Evolutionary conservation across 2,329 filamentous ascomycete species (phyloP).

Genomic region (Drechmeria coniospora): DNA sequence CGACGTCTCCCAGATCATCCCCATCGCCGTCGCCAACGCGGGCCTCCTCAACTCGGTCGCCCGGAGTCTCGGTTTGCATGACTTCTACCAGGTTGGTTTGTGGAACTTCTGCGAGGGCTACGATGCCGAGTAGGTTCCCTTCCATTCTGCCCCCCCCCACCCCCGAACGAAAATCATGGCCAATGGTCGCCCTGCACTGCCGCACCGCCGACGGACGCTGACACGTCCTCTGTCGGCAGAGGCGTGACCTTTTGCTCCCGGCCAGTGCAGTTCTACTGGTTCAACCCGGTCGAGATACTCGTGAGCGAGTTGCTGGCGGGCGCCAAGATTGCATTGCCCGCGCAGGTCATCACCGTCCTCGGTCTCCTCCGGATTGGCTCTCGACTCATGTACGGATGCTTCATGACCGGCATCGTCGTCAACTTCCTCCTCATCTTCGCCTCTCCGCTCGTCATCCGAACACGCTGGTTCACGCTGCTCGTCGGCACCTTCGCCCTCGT

Average conservation of each 20-base stretch:
- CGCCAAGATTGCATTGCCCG: slow-evolving; percentile 68
- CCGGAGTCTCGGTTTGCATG: slow-evolving; percentile 71
- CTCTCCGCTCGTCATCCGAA: slow-evolving; percentile 37
- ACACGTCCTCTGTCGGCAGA: slow-evolving; percentile 15
- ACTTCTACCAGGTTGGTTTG: slow-evolving; percentile 85
- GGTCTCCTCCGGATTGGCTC: slow-evolving; percentile 59
- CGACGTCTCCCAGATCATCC: slow-evolving; percentile 69
- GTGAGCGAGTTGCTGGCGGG: slow-evolving; percentile 66
- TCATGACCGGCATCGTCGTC: slow-evolving; percentile 55
- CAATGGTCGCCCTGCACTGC: background rate
- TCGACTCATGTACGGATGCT: slow-evolving; percentile 80
- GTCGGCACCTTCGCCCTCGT: slow-evolving; percentile 54
- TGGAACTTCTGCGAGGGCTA: slow-evolving; percentile 93
- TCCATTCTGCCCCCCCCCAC: background rate
- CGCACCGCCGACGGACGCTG: slow-evolving; percentile 23
- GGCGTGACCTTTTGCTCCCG: slow-evolving; percentile 64
- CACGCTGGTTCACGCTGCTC: slow-evolving; percentile 50
- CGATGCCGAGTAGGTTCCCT: slow-evolving; percentile 34
- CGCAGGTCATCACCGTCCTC: slow-evolving; percentile 57
- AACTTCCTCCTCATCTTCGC: slow-evolving; percentile 58
- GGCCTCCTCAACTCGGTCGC: slow-evolving; percentile 76
- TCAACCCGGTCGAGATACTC: slow-evolving; percentile 76
- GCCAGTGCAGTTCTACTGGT: slow-evolving; percentile 65
- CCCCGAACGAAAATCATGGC: background rate
- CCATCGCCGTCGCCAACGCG: slow-evolving; percentile 53